phyloP scores from a whole-genome alignment of 139 green algal species.

The Chlorella sp. region DNA sequence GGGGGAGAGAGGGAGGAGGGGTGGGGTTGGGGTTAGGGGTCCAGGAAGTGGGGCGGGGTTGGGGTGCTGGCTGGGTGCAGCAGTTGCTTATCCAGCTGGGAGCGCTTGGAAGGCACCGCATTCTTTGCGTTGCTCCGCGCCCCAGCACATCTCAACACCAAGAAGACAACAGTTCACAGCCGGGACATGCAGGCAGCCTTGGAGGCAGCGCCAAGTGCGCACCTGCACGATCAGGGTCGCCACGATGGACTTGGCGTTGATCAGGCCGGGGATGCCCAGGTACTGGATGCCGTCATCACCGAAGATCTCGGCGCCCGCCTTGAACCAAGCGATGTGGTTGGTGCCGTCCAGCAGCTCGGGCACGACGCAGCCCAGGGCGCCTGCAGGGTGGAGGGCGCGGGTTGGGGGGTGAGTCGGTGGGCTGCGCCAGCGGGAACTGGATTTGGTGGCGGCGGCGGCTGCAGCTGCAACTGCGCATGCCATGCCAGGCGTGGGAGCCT shows the following conservation, averaged over 20 bases:
- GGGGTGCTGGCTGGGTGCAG: too few relatives aligned
- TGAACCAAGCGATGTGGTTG: slow-evolving; percentile 80
- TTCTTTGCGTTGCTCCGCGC: too few relatives aligned
- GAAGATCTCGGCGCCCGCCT: slow-evolving; percentile 77
- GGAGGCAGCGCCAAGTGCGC: not conserved
- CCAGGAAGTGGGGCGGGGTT: too few relatives aligned
- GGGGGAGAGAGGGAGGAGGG: not conserved
- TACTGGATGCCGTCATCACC: slow-evolving; percentile 65
- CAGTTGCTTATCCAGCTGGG: too few relatives aligned
- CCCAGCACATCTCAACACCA: too few relatives aligned
- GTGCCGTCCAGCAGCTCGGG: slow-evolving; percentile 80
- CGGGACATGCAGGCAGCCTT: not conserved
- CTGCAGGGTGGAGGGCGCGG: not conserved
- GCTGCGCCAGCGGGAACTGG: too few relatives aligned
- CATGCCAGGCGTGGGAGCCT: too few relatives aligned
- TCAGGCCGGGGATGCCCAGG: slow-evolving; percentile 77
- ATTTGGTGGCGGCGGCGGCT: too few relatives aligned
- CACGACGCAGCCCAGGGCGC: slow-evolving; percentile 87
- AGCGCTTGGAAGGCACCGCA: too few relatives aligned
- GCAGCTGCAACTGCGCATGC: too few relatives aligned
- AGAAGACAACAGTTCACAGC: too few relatives aligned
- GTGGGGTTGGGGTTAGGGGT: too few relatives aligned
- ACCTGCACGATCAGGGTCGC: slow-evolving; percentile 72
- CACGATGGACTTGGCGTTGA: slow-evolving; percentile 88
- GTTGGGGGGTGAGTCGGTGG: not conserved